These are phyloP conservation scores for Pestalotiopsis sp. DNA, from an alignment of 2,329 filamentous ascomycete species.

Conservation along the genomic window DNA sequence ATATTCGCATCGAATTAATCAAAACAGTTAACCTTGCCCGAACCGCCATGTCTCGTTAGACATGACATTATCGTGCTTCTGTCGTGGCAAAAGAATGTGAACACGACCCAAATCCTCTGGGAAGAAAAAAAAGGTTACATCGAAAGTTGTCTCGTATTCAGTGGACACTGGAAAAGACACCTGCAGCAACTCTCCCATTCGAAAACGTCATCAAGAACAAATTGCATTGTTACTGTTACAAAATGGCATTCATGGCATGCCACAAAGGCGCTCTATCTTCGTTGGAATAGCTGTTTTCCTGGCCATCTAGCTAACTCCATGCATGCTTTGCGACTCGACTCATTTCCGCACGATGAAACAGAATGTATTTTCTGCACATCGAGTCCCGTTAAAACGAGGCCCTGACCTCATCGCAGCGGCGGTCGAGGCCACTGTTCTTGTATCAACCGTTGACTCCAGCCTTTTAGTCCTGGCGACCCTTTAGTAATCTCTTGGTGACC, in stretches of 20 bases:
- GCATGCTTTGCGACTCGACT: neutral
- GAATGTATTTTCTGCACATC: neutral
- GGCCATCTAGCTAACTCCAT: constrained; percentile 8
- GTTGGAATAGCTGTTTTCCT: neutral
- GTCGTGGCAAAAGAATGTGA: too few relatives aligned
- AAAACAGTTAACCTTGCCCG: too few relatives aligned
- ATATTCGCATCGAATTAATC: too few relatives aligned
- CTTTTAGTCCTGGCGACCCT: constrained; percentile 88
- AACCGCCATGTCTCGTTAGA: too few relatives aligned
- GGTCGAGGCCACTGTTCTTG: neutral
- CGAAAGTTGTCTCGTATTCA: too few relatives aligned
- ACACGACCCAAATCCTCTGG: too few relatives aligned
- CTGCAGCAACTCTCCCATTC: neutral
- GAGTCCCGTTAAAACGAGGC: neutral
- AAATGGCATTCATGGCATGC: constrained; percentile 17
- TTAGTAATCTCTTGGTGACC: constrained; percentile 97
- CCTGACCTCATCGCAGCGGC: neutral
- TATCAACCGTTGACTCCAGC: neutral
- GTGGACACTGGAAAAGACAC: too few relatives aligned
- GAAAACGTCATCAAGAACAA: neutral
- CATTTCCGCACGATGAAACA: constrained; percentile 13
- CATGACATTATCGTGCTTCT: too few relatives aligned
- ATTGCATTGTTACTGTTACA: constrained; percentile 26
- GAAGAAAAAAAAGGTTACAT: too few relatives aligned
- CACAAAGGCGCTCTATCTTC: constrained; percentile 16